These are phyloP conservation scores for Flaveria ramosissima DNA, from an alignment of 129 eudicot genomes.

Conservation along the genomic window DNA sequence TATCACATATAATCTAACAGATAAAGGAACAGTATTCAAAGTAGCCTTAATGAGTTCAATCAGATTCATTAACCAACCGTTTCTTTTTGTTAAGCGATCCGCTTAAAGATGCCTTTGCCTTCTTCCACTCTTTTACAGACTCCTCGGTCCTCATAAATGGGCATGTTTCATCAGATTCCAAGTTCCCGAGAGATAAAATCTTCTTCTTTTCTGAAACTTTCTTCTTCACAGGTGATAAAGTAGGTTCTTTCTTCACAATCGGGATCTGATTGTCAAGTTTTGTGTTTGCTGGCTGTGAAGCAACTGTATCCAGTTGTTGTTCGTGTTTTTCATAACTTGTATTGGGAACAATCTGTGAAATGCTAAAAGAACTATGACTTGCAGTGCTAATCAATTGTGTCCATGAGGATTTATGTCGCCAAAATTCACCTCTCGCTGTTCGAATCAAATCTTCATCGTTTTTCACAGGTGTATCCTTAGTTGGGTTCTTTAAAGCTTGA, in stretches of 20 bases:
- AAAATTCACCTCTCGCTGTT: slow-evolving; percentile 56
- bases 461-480: slow-evolving; percentile 33
- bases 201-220: slow-evolving; percentile 28
- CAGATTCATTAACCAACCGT: slow-evolving; percentile 23
- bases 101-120: slow-evolving; percentile 54
- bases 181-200: slow-evolving; percentile 15
- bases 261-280: slow-evolving; percentile 25
- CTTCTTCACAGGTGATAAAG: slow-evolving; percentile 29
- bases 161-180: slow-evolving; percentile 51
- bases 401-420: slow-evolving; percentile 90
- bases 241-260: slow-evolving; percentile 20
- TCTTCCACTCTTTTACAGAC: slow-evolving; percentile 77
- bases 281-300: slow-evolving; percentile 25
- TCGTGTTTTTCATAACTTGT: slow-evolving; percentile 42
- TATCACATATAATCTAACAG: slow-evolving; percentile 13
- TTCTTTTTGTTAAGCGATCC: slow-evolving; percentile 53
- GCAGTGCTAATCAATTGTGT: slow-evolving; percentile 56
- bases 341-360: slow-evolving; percentile 67
- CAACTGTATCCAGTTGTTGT: slow-evolving; percentile 23
- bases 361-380: slow-evolving; percentile 64
- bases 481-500: background rate
- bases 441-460: slow-evolving; percentile 30
- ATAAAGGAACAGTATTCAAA: background rate
- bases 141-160: slow-evolving; percentile 76
- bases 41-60: slow-evolving; percentile 15